A percentile compares a stretch with the other conserved stretches of the same genome.
Conservation (phyloP, 495 filamentous ascomycete species). For the Penicillium longicatenatum region DNA sequence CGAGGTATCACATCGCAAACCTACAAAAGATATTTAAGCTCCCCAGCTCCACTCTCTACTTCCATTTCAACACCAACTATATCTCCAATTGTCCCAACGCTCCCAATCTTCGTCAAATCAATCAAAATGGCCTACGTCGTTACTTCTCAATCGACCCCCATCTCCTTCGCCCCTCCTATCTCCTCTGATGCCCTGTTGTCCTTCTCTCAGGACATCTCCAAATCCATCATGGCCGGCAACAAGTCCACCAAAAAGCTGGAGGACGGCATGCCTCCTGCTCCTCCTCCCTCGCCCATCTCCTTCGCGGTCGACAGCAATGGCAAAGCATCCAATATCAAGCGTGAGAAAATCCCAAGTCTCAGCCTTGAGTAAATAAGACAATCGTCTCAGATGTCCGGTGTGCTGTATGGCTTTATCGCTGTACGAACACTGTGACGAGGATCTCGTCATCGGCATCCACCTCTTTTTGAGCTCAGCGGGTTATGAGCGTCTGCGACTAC, state of each 20-base stretch:
- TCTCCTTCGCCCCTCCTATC: conserved; percentile 27
- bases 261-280: conserved; percentile 45
- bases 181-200: conserved; percentile 25
- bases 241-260: conserved; percentile 31
- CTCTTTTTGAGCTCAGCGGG: neutral
- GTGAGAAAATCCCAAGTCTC: conserved; percentile 23
- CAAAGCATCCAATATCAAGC: conserved; percentile 11
- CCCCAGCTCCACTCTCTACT: conserved; percentile 1
- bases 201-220: conserved; percentile 46
- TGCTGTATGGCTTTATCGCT: neutral
- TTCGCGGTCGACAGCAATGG: conserved; percentile 29
- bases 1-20: neutral
- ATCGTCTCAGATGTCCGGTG: neutral
- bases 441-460: neutral
- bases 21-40: neutral
- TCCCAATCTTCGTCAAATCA: conserved; percentile 8
- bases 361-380: conserved; percentile 22
- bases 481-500: conserved; percentile 4
- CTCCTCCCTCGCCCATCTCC: conserved; percentile 51
- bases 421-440: neutral
- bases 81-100: neutral
- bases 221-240: conserved; percentile 36
- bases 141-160: conserved; percentile 17
- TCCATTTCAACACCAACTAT: neutral
- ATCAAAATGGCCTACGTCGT: conserved; percentile 30